A percentile compares a stretch with the other conserved stretches of the same genome.
These are phyloP conservation scores for Citropsis articulata DNA, from an alignment of 345 rosid genomes.

Conservation along the genomic window DNA sequence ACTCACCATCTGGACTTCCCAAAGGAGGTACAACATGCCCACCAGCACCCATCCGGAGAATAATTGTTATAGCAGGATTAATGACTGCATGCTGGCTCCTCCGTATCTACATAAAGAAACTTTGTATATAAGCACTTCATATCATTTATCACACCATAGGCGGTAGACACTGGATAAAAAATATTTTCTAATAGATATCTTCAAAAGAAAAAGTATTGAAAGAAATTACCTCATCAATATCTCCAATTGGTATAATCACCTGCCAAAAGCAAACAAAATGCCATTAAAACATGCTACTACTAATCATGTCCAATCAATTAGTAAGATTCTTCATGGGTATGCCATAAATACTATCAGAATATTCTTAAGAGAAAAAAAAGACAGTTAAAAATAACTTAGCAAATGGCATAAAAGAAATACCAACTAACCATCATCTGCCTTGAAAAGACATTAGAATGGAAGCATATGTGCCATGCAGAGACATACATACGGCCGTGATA, in stretches of 20 bases:
- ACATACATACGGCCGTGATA: slow-evolving; percentile 99
- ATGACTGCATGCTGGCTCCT: slow-evolving; percentile 97
- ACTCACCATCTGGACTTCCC: slow-evolving; percentile 97
- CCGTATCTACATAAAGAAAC: slow-evolving; percentile 56
- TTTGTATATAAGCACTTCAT: slow-evolving; percentile 12
- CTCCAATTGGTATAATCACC: slow-evolving; percentile 92
- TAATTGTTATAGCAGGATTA: slow-evolving; percentile 92
- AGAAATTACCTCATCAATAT: slow-evolving; percentile 79
- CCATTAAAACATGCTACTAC: neutral
- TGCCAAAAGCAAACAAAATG: slow-evolving; percentile 27
- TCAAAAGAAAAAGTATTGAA: slow-evolving; percentile 1
- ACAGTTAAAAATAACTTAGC: neutral
- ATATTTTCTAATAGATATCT: slow-evolving; percentile 7
- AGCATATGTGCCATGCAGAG: slow-evolving; percentile 98
- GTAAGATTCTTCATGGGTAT: neutral
- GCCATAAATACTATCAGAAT: neutral
- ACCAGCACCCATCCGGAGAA: slow-evolving; percentile 97
- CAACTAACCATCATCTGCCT: slow-evolving; percentile 93
- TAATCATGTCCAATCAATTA: neutral
- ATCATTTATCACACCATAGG: slow-evolving; percentile 2
- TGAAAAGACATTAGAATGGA: slow-evolving; percentile 96
- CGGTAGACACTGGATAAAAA: slow-evolving; percentile 7
- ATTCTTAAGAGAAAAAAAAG: neutral
- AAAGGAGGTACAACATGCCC: slow-evolving; percentile 99
- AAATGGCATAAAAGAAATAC: slow-evolving; percentile 7